Evolutionary conservation across 352 stramenopile species (phyloP).

Genomic region (Phytophthora litchii): DNA sequence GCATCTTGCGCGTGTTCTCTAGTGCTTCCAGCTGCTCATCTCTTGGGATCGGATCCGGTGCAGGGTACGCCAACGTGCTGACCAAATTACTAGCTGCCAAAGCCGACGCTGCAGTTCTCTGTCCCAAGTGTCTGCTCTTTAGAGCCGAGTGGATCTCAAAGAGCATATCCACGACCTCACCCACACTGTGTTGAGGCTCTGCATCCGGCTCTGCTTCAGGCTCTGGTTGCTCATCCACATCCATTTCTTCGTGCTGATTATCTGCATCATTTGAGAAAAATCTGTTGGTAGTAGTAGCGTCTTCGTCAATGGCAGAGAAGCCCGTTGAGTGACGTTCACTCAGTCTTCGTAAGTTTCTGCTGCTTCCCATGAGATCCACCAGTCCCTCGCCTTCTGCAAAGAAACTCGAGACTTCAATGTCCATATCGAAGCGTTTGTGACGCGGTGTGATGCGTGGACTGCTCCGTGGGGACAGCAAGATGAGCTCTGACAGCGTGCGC

Average conservation of each 20-base stretch:
- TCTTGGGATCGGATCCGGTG: constrained; percentile 56
- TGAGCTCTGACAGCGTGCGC: constrained; percentile 76
- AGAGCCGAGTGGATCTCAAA: constrained; percentile 87
- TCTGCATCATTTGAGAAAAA: constrained; percentile 24
- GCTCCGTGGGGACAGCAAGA: constrained; percentile 70
- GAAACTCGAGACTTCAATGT: constrained; percentile 78
- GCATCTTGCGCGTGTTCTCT: constrained; percentile 87
- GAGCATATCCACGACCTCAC: constrained; percentile 82
- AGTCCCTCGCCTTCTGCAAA: constrained; percentile 76
- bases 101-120: constrained; percentile 76
- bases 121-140: constrained; percentile 77
- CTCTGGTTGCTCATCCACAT: constrained; percentile 37
- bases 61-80: constrained; percentile 65
- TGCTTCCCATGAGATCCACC: constrained; percentile 62
- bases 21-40: constrained; percentile 81
- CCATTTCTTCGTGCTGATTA: constrained; percentile 36
- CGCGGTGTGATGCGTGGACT: constrained; percentile 60
- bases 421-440: constrained; percentile 83
- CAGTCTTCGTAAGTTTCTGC: constrained; percentile 13
- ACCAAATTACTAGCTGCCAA: constrained; percentile 81
- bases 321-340: constrained; percentile 43
- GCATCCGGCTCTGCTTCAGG: constrained; percentile 31
- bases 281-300: constrained; percentile 2
- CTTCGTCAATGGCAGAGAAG: constrained; percentile 31
- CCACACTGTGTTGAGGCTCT: constrained; percentile 45